Evolutionary conservation across 2,329 filamentous ascomycete genomes (phyloP).

Genomic region (Fusarium cyanostomum): DNA sequence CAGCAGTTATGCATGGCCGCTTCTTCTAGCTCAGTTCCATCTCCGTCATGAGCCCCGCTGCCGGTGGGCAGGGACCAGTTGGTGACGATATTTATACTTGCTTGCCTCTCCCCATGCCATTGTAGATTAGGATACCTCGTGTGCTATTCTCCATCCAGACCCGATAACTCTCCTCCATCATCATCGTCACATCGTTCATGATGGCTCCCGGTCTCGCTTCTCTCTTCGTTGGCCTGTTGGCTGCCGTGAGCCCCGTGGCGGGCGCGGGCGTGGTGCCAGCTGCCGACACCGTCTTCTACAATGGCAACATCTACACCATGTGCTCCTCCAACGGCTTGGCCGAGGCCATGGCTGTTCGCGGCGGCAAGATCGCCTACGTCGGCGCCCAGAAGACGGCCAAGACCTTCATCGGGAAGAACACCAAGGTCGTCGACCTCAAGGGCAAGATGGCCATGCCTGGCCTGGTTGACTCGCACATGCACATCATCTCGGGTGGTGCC

Average conservation of each 20-base stretch:
- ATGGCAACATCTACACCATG: constrained; percentile 44
- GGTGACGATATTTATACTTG: no score
- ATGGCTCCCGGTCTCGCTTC: constrained; percentile 31
- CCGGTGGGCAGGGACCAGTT: no score
- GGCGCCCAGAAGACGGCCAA: constrained; percentile 31
- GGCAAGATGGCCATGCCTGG: constrained; percentile 46
- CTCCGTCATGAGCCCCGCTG: no score
- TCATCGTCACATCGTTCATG: not conserved
- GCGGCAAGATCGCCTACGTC: constrained; percentile 35
- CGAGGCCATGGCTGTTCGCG: constrained; percentile 34
- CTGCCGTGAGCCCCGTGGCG: constrained; percentile 1
- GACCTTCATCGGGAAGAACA: constrained; percentile 37
- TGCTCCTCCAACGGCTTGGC: constrained; percentile 14
- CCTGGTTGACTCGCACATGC: constrained; percentile 44
- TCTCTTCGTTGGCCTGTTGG: constrained; percentile 26
- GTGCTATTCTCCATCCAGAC: no score
- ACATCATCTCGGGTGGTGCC: constrained; percentile 36
- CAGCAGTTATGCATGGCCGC: no score
- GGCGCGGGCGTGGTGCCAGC: not conserved
- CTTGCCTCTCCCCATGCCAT: no score
- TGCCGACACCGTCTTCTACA: constrained; percentile 40
- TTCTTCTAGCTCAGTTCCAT: no score
- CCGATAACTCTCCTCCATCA: not conserved
- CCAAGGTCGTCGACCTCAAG: constrained; percentile 40
- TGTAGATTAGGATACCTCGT: no score